Evolutionary conservation across 495 filamentous ascomycete species (phyloP).

Genomic region (Annulohypoxylon bovei): DNA sequence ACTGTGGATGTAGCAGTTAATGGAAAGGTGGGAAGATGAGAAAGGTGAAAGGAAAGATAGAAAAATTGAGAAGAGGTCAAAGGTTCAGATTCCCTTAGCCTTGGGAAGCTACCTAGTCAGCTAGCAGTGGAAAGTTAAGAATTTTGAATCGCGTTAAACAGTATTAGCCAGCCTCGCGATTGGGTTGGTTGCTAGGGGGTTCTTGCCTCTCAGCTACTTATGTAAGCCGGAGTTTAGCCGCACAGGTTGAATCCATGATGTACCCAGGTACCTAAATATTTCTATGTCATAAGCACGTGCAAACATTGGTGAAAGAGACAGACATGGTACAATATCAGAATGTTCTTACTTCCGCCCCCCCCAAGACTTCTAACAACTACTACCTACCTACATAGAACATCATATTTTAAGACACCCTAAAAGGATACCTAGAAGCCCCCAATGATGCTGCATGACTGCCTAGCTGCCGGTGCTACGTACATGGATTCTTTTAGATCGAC

Average conservation of each 20-base stretch:
- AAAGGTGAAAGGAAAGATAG: background rate
- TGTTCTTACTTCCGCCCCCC: too few species aligned
- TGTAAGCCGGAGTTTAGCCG: too few species aligned
- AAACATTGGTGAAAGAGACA: too few species aligned
- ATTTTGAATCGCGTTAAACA: conserved; percentile 28
- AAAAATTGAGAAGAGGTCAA: background rate
- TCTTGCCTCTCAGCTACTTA: too few species aligned
- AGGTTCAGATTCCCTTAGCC: conserved; percentile 12
- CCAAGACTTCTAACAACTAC: too few species aligned
- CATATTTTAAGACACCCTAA: background rate
- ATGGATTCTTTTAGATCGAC: background rate
- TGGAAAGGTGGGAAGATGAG: background rate
- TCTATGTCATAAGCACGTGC: too few species aligned
- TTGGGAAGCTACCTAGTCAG: conserved; percentile 11
- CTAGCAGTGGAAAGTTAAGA: conserved; percentile 7
- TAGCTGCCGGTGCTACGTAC: background rate
- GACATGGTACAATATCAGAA: too few species aligned
- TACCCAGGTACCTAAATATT: too few species aligned
- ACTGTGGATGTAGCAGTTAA: background rate
- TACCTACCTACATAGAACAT: too few species aligned
- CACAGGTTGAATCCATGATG: too few species aligned
- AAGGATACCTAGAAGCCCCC: background rate
- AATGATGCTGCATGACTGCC: background rate
- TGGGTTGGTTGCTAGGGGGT: conserved; percentile 6
- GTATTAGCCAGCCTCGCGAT: conserved; percentile 31